Evolutionary conservation across 2,329 filamentous ascomycete species (phyloP), one percentile per base, ranked within the genome.

Genomic region (Pseudogymnoascus sp.): DNA sequence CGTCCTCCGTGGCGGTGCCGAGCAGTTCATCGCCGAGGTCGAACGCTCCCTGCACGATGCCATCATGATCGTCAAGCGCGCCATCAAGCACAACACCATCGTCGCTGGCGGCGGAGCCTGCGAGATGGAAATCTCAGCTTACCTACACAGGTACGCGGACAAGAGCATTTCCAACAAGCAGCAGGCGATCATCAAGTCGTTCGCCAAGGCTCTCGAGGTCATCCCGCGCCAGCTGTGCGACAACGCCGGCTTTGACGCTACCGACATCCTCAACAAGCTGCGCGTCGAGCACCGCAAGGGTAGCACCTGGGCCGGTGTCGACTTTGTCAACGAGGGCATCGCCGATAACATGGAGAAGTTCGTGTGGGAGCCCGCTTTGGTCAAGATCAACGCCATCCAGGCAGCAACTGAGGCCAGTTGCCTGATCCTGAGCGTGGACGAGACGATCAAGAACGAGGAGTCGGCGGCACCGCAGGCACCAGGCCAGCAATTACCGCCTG

Each of bases 31-130:
- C 70, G 94, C 94, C 63, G 94, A 99, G 76, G 94, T 97, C 1
- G 94, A 99, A 81, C 90, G 94, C 67, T 96, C 91, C 73, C 84
- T 99, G 68, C 94, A 99, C 81, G 94, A 99, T 72, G 94, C 94
- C 69, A 97, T 99, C 77, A 99, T 99, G 94, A 96, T 99, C 72
- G 94, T 99, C 73, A 97, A 97, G 85, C 92, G 95, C 65, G 91
- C 94, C 29, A 91, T 97, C 76, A 91, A 90, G 80, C 96, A 97
- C 81, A 88, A 88, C 72, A 89, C 85, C 73, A 96, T 99, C 67
- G 94, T 99, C 27, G 94, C 92, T 52, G 94, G 94, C 70, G 94
- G 94, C 70, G 94, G 94, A 74, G 93, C 94, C 15, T 87, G 83
- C 70, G 94, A 99, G 81, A 97, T 99, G 93, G 94, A 97, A 75